These are phyloP conservation scores for Irpex sp. DNA, from an alignment of 1,284 basidiomycete genomes.

Conservation along the genomic window DNA sequence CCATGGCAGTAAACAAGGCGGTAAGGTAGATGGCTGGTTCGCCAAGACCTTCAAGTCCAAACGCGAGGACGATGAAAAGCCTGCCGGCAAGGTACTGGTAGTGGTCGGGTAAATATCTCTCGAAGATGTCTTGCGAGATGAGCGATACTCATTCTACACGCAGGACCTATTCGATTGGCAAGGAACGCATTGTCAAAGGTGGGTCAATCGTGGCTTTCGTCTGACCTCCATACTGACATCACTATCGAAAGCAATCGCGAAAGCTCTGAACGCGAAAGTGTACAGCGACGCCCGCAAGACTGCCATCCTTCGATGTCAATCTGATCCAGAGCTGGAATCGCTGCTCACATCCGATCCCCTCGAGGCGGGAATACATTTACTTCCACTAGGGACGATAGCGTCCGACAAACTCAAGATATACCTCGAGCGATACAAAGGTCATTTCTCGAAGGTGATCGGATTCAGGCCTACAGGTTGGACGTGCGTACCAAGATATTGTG, in stretches of 20 bases:
- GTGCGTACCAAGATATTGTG: conserved; percentile 38
- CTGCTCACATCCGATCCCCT: conserved; percentile 78
- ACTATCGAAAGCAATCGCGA: conserved; percentile 67
- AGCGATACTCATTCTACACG: conserved; percentile 4
- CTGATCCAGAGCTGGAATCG: conserved; percentile 77
- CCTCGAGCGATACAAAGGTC: conserved; percentile 69
- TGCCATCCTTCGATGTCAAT: conserved; percentile 77
- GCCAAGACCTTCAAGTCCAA: conserved; percentile 22
- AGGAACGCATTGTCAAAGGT: conserved; percentile 97
- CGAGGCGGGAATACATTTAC: conserved; percentile 81
- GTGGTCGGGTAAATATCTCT: conserved; percentile 73
- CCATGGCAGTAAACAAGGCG: conserved; percentile 19
- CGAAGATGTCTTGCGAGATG: background rate
- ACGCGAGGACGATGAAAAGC: conserved; percentile 9
- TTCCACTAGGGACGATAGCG: conserved; percentile 78
- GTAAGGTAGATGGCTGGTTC: conserved; percentile 29
- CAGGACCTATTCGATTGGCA: conserved; percentile 95
- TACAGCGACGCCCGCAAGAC: conserved; percentile 87
- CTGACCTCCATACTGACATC: background rate
- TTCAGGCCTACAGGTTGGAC: conserved; percentile 96
- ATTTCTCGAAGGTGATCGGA: conserved; percentile 74
- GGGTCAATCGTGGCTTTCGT: background rate
- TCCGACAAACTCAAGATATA: conserved; percentile 80
- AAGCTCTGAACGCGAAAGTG: conserved; percentile 78
- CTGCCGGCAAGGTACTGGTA: conserved; percentile 50